Conservation (phyloP, 148 eudicot species). For the Rhododendron williamsianum region DNA sequence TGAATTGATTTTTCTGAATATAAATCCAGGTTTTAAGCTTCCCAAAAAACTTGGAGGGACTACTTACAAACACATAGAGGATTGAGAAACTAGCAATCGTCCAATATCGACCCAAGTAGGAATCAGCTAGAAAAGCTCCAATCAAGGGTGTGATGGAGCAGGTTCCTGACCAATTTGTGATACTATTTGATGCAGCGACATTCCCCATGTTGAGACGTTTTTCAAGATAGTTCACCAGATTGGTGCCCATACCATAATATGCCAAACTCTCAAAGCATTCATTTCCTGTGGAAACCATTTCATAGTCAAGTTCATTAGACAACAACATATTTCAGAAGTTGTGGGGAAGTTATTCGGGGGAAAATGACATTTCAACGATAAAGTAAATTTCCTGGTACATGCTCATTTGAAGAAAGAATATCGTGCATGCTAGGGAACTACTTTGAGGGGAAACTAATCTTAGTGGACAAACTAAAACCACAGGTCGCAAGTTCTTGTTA, state of each 20-base stretch:
- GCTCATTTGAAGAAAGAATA: neutral
- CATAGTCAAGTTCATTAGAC: neutral
- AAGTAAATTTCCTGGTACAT: neutral
- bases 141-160: constrained; percentile 5
- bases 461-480: neutral
- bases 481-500: neutral
- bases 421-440: neutral
- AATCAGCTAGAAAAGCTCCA: constrained; percentile 10
- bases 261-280: constrained; percentile 11
- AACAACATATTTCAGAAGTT: neutral
- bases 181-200: constrained; percentile 6
- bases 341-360: neutral
- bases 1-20: too few species aligned
- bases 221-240: constrained; percentile 2
- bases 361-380: neutral
- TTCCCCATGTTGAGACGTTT: constrained; percentile 5
- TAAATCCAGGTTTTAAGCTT: neutral
- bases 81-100: constrained; percentile 11
- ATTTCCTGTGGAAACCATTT: constrained; percentile 2
- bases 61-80: constrained; percentile 3
- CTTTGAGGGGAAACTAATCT: neutral
- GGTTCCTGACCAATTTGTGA: constrained; percentile 11
- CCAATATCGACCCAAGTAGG: constrained; percentile 10
- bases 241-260: constrained; percentile 9
- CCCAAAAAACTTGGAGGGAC: neutral